Base-by-base conservation (phyloP, 257 asterid species). In the Nicotiana obtusifolia region DNA sequence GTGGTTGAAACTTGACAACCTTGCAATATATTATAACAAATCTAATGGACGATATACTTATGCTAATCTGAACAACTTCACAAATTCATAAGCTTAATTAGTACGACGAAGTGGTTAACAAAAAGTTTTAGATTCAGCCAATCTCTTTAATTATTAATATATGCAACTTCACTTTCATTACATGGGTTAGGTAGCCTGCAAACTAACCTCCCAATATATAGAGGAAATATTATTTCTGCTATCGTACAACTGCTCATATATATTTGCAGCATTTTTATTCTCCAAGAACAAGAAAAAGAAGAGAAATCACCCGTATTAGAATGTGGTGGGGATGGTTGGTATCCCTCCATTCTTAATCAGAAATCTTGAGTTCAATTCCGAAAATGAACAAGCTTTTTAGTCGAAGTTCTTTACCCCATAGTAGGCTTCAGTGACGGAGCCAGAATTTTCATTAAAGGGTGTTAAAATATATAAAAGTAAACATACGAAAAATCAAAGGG, bases 341-440 rank as follows among this genome's bases (percentile, higher is more conserved):
- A 67, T 19, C 24, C 9, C 28, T 2, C 7, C 2, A 10, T 35
- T 9, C 17, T 8, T 67, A 86, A 82, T 91, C 84, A n/a, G 90
- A 91, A 1, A 86, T 67, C 15, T 89, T 89, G 14, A 4, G 0
- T 33, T 67, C 7, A 1, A 33, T 5, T 0, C 8, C 4, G 30
- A 2, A 9, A 67, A 67, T 5, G 28, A 9, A 54, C 4, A 22
- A 22, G n/a, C 1, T 20, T 60, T 1, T 22, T 10, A 3, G 1
- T 22, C 7, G 3, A 6, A 60, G 8, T 0, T 5, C 10, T 22
- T 20, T 9, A 20, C 2, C 13, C 30, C 5, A 19, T 19, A 57
- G 26, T 1, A 26, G 1, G 28, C 28, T 2, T 26, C 28, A 26
- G 28, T 1, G 28, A 2, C 28, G 28, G 28, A 26, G 1, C 28